Base-by-base conservation (phyloP, 2,329 filamentous ascomycete species). In the Diaporthe caulivora region DNA sequence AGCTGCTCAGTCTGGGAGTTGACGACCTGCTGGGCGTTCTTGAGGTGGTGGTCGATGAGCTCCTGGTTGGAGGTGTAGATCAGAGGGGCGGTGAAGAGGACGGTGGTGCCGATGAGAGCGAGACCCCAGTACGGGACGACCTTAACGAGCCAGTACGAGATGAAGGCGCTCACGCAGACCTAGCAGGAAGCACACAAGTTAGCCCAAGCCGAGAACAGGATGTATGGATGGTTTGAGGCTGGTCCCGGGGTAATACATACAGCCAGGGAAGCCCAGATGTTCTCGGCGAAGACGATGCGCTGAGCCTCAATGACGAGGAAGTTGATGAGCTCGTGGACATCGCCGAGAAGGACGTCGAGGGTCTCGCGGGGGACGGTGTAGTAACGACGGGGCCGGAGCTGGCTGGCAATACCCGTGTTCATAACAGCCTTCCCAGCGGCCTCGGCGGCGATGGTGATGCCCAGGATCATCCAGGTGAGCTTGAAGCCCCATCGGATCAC, bases 301-400 rank as follows among this genome's bases (percentile, higher is more conserved):
- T 93, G 92, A 67, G 87, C 85, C 84, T 93, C 92, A 72, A 93
- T 92, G 75, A 92, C 86, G 78, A 93, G 91, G 82, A 93, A 93
- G 87, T 93, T 93, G 83, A 92, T 82, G 74, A 93, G 87, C 83
- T 93, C 91, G 79, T 92, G 89, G 53, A 91, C 84, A 76, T 93
- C 92, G 72, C 89, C 90, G 77, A 92, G 88, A 76, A 91, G 77
- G 72, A 83, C 81, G 78, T 93, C 89, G 51, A 93, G 82, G 9
- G 89, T 90, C 77, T 92, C 88, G 76, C 88, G 87, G 13, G 91
- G 88, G 54, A 93, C 82, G 7, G 90, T 92, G 82, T 91, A 92
- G 84, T 93, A 93, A 81, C 88, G 88, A 81, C 87, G 89, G 70
- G 92, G 92, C 77, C 92, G 90, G 78, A 93, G 81, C 82, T 93